Percentiles rank a stretch among this genome's conserved stretches.
These are phyloP conservation scores for Trichomonascaceae sp. DNA, from an alignment of 1,139 yeast genomes.

Conservation along the genomic window DNA sequence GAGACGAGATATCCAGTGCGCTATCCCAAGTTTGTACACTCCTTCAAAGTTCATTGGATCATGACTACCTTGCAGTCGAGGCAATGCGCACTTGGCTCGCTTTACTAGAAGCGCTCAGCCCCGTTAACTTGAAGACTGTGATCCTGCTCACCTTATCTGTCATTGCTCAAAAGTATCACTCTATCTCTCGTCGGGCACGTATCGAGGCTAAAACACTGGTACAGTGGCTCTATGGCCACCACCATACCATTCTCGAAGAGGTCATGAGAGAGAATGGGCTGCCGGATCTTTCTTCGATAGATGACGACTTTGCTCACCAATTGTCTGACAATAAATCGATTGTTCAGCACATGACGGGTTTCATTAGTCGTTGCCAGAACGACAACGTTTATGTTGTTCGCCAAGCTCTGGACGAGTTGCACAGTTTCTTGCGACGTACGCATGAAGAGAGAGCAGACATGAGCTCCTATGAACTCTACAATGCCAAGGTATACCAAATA, in stretches of 20 bases:
- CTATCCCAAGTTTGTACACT: conserved; percentile 84
- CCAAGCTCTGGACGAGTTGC: conserved; percentile 63
- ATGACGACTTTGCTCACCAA: conserved; percentile 13
- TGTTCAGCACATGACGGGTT: conserved; percentile 5
- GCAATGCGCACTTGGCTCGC: conserved; percentile 58
- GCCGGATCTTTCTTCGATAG: conserved; percentile 12
- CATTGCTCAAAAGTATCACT: conserved; percentile 50
- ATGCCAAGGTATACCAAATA: conserved; percentile 23
- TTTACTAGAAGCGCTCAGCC: conserved; percentile 31
- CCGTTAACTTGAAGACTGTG: conserved; percentile 40
- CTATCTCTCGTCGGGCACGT: conserved; percentile 18
- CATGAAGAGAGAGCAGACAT: conserved; percentile 29
- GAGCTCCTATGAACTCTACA: too few species aligned
- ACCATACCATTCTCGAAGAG: conserved; percentile 2
- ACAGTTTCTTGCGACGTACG: conserved; percentile 35
- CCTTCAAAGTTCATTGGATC: conserved; percentile 66
- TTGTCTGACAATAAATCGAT: conserved; percentile 3
- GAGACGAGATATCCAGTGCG: conserved; percentile 50
- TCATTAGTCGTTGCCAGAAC: conserved; percentile 40
- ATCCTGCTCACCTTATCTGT: conserved; percentile 44
- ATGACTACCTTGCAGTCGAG: conserved; percentile 43
- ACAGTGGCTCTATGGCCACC: conserved; percentile 4
- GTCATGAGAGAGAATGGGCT: conserved; percentile 6
- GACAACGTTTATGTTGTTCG: conserved; percentile 67
- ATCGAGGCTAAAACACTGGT: conserved; percentile 12